phyloP scores from a whole-genome alignment of 2,329 filamentous ascomycete genomes.

The Hypocreales sp. region DNA sequence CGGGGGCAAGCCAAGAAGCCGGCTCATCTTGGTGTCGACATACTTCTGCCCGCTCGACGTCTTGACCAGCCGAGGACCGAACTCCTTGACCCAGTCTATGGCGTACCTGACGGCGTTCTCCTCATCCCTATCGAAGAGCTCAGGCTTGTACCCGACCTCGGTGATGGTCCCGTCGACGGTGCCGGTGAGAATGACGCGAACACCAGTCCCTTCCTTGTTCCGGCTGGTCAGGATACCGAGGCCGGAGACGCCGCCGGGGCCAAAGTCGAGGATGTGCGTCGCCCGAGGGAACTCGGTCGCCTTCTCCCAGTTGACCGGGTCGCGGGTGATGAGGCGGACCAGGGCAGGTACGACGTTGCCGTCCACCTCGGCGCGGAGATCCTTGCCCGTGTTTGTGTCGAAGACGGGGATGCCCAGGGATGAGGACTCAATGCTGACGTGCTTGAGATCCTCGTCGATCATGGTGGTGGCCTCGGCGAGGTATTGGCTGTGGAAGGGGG shows the following conservation, averaged over 20 bases:
- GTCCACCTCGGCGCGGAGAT: conserved; percentile 54
- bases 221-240: conserved; percentile 92
- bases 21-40: conserved; percentile 93
- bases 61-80: conserved; percentile 81
- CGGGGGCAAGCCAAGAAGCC: conserved; percentile 69
- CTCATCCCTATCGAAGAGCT: conserved; percentile 91
- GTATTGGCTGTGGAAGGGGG: conserved; percentile 96
- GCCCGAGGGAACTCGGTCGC: conserved; percentile 82
- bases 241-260: conserved; percentile 90
- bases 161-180: conserved; percentile 79
- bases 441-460: conserved; percentile 76
- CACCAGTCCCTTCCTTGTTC: conserved; percentile 97
- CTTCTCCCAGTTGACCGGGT: conserved; percentile 91
- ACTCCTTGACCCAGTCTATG: conserved; percentile 94
- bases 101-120: conserved; percentile 91
- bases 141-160: conserved; percentile 94
- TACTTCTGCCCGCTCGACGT: conserved; percentile 81
- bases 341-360: conserved; percentile 76
- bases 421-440: conserved; percentile 58
- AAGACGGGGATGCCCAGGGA: conserved; percentile 74
- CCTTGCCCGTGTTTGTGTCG: conserved; percentile 77
- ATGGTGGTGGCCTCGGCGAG: conserved; percentile 66
- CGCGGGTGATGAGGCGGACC: conserved; percentile 84
- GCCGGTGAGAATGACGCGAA: conserved; percentile 88
- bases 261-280: conserved; percentile 92